These are phyloP conservation scores for Pilasporangium apinafurcum DNA, from an alignment of 352 stramenopile genomes.

Conservation along the genomic window DNA sequence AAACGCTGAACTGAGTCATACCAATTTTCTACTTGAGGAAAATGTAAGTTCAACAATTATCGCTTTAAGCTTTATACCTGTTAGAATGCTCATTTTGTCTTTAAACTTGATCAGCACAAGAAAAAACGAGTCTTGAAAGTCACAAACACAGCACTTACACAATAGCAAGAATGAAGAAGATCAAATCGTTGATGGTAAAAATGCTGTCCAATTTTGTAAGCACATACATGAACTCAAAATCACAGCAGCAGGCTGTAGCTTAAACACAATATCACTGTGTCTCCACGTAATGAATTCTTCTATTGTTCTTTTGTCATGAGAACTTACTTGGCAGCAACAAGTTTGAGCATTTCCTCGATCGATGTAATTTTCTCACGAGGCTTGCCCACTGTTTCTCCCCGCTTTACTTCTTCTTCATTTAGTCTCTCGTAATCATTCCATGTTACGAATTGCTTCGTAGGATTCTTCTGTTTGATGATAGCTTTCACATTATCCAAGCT, in stretches of 20 bases:
- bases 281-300: neutral
- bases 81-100: neutral
- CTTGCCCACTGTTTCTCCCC: constrained; percentile 52
- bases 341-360: constrained; percentile 65
- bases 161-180: constrained; percentile 19
- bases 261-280: constrained; percentile 1
- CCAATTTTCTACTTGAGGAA: constrained; percentile 17
- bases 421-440: constrained; percentile 67
- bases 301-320: too few relatives aligned
- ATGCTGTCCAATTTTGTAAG: constrained; percentile 3
- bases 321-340: constrained; percentile 7
- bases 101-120: constrained; percentile 20
- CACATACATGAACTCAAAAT: too few relatives aligned
- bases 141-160: constrained; percentile 27
- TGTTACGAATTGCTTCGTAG: constrained; percentile 57
- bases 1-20: neutral
- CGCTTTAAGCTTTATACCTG: neutral
- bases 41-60: constrained; percentile 13
- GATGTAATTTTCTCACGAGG: constrained; percentile 80
- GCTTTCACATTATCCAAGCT: constrained; percentile 36
- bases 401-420: constrained; percentile 50
- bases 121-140: constrained; percentile 35
- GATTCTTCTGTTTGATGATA: constrained; percentile 36
- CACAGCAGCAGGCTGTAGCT: too few relatives aligned
- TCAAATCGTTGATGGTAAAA: neutral